These are phyloP conservation scores for Lactarius hengduanensis DNA, from an alignment of 768 basidiomycete genomes.

Conservation along the genomic window DNA sequence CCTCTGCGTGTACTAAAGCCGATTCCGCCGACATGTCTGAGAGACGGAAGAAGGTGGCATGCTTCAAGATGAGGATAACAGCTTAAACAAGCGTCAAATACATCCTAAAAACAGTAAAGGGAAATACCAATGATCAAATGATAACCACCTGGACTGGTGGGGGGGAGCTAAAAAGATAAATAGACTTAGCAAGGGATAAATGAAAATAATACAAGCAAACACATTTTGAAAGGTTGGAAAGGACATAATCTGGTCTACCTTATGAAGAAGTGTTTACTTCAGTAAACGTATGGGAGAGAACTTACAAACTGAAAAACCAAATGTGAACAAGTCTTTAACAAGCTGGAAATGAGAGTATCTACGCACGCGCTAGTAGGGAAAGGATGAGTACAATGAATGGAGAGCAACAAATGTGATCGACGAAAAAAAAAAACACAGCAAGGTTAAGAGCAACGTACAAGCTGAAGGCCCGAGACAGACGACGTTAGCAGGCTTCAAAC, in stretches of 20 bases:
- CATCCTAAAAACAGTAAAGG: not conserved
- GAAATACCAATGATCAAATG: not conserved
- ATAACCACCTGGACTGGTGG: not conserved
- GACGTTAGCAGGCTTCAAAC: not conserved
- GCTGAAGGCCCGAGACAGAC: too few species aligned
- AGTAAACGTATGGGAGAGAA: not conserved
- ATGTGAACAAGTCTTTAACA: too few species aligned
- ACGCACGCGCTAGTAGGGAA: too few species aligned
- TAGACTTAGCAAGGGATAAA: not conserved
- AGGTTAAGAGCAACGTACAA: too few species aligned
- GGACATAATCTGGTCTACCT: not conserved
- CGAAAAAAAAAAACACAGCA: too few species aligned
- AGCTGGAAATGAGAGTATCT: too few species aligned
- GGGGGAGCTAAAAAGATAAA: not conserved
- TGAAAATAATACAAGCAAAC: not conserved
- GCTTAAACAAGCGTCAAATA: not conserved
- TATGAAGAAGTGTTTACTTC: not conserved
- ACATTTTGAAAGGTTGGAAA: not conserved
- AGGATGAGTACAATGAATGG: too few species aligned
- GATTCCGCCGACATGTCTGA: not conserved
- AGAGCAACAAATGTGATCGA: too few species aligned
- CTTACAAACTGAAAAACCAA: too few species aligned
- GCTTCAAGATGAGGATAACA: not conserved
- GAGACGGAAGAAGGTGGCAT: not conserved
- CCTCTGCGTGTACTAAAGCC: not conserved